These are phyloP conservation scores for Phlegmacium glaucopus DNA, from an alignment of 768 basidiomycete genomes.

Conservation along the genomic window DNA sequence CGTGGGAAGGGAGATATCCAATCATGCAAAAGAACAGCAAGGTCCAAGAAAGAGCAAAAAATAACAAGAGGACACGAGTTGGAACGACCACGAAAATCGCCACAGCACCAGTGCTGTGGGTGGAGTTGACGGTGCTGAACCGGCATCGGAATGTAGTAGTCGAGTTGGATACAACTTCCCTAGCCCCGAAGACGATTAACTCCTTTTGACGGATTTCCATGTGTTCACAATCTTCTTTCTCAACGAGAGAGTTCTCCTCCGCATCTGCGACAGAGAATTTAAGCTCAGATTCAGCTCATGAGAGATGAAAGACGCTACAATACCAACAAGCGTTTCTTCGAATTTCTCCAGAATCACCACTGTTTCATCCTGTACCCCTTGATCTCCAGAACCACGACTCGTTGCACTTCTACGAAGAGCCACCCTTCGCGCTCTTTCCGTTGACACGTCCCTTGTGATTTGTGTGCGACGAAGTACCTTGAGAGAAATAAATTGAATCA, in stretches of 20 bases:
- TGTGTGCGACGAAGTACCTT: background rate
- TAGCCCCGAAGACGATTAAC: background rate
- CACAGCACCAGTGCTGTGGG: background rate
- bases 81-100: slow-evolving; percentile 5
- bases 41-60: slow-evolving; percentile 9
- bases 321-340: slow-evolving; percentile 5
- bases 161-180: background rate
- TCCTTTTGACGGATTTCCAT: slow-evolving; percentile 6
- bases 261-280: background rate
- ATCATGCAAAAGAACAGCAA: slow-evolving; percentile 1
- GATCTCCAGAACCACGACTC: background rate
- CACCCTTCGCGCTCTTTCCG: no score
- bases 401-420: no score
- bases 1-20: background rate
- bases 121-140: background rate
- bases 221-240: slow-evolving; percentile 9
- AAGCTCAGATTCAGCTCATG: background rate
- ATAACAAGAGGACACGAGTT: background rate
- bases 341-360: background rate
- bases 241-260: slow-evolving; percentile 6
- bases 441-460: no score
- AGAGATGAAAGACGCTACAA: slow-evolving; percentile 4
- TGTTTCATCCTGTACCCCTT: background rate
- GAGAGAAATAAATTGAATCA: background rate
- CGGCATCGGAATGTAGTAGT: no score